Evolutionary conservation across 306 rosid species (phyloP), one percentile per base, ranked within the genome.

Genomic region (Carpinus viminea): DNA sequence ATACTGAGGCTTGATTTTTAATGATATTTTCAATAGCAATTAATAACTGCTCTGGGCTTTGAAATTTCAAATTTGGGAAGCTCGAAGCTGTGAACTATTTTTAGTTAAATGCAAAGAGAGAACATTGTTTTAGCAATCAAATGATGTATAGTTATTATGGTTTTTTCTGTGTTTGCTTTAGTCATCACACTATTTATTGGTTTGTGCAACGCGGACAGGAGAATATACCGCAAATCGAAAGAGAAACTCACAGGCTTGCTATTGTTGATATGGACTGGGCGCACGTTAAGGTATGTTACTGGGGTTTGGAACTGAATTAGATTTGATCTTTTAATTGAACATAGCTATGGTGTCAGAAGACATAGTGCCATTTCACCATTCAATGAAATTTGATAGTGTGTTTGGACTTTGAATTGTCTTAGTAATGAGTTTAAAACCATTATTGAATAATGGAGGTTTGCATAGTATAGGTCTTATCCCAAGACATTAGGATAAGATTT

Each of bases 181-280:
- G 28, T 28, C 72, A 2, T 54, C 57, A 51, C 24, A 72, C 15
- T 70, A 12, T n/a, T 4, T 75, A 15, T 21, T 54, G 76, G 18
- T 0, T 75, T 70, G 0, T 8, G 68, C n/a, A 68, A 11, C 70
- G 13, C 57, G 38, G 57, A 52, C 82, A 93, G 98, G 94, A 90
- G 83, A 84, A 77, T 73, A 56, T 93, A 68, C 82, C 84, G 0
- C 83, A 77, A 83, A 90, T 87, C 50, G 97, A 90, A 53, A 87
- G 87, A 48, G 97, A 91, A 76, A 93, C 97, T 7, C 83, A 62
- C 60, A 85, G 96, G 81, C 92, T 91, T 75, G 98, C 97, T 28
- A 87, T 91, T 73, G 93, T 92, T 85, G 89, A 95, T 76, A 83
- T 93, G 98, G 98, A 95, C 64, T 92, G 98, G 98, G 86, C 90